Evolutionary conservation across 73 alveolate species (phyloP), one percentile per base, ranked within the genome.

Genomic region (Tetrahymena elliotti): DNA sequence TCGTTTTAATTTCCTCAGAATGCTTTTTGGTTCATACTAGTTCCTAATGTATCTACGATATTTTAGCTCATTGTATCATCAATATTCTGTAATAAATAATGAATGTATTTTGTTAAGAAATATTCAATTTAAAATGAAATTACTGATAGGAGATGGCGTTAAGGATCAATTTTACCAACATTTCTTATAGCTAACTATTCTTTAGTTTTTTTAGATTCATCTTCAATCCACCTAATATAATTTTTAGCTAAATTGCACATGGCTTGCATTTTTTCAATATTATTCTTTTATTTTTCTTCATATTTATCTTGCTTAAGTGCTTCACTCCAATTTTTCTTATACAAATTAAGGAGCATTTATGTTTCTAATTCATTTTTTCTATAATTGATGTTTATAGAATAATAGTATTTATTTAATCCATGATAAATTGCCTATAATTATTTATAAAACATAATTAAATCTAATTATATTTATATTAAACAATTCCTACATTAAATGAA

Each of bases 361-460:
- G 98, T 98, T 98, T 99, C 99, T 47, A 99, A 96, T 93, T 99
- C 99, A 96, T 99, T 99, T 96, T 99, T 99, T 93, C 99, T 99
- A 97, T 99, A 99, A 95, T 99, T 99, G 94, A 99, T 98, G 39
- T 99, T 98, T 54, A 99, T 98, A 31, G 99, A 98, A 96, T 99
- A 99, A 96, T 99, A 99, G 93, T 97, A 98, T 95, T 99, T 98
- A 97, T 98, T 98, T 95, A 99, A 97, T 83, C 99, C 99, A 37
- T 98, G 99, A 84, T 98, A 97, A 47, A 98, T 37, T 6, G 99
- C 99, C 20, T 97, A 97, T 20, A 98, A 54, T 38, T 98, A 95
- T 39, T 47, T 6, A 27, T 22, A 68, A 6, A n/a, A 24, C 33
- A 68, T 68, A 54, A 22, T 18, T 68, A 16, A 68, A 27, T 18